Base-by-base conservation (phyloP, 805 yeast species). In the Metschnikowia bowlesiae region DNA sequence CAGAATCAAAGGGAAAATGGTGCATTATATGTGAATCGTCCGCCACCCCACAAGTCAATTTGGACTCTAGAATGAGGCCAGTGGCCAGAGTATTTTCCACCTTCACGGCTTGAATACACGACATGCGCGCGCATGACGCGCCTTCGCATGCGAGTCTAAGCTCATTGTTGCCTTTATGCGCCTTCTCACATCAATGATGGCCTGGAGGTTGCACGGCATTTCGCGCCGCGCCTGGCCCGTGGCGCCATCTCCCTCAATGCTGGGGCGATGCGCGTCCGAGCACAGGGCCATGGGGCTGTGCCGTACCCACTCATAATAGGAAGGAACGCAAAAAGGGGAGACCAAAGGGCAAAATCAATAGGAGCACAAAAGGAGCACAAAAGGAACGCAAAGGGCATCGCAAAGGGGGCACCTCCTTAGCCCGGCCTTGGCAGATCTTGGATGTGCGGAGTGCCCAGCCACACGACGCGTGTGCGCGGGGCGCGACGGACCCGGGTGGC, bases 61-160 rank as follows among this genome's bases (percentile, higher is more conserved):
- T 42, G 26, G 39, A 22, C 22, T 11, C 38, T 28, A 39, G 41
- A 39, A 39, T 39, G 41, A 39, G 14, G 18, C 45, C 45, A 30
- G 45, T 42, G 38, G 45, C 45, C 31, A 42, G 38, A 34, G 45
- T 32, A 26, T 42, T 42, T 42, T 42, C 37, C 34, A 42, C 36
- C 34, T 42, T 42, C 45, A 42, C 45, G 45, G 45, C 45, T 42
- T 42, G 45, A 33, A 33, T 42, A 32, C 45, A 42, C 45, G 38
- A 42, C 32, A 18, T 42, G 45, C 45, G 45, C 45, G 34, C 22
- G 45, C 45, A 42, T 42, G 45, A 42, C 38, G 45, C 45, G 32
- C 30, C 45, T 42, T 33, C 38, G 34, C 45, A 42, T 42, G 45
- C 45, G 45, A 42, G 45, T 42, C 45, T 42, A 42, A 42, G 45